Base-by-base conservation (phyloP, 2,329 filamentous ascomycete species). In the Scolecobasidium constrictum region DNA sequence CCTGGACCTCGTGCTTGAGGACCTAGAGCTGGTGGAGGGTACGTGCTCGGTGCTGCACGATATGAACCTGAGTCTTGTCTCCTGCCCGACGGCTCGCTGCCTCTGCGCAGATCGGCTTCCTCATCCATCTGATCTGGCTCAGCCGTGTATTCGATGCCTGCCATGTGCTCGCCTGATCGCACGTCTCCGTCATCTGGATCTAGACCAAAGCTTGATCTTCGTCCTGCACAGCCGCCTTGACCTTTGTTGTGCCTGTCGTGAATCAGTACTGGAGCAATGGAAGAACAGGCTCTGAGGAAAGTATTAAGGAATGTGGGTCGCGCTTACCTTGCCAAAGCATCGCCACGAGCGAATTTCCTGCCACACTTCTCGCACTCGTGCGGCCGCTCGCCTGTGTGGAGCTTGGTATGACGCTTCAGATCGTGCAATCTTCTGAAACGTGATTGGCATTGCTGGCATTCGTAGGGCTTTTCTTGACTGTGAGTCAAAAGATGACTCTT, bases 401-500 rank as follows among this genome's bases (percentile, higher is more conserved):
- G 75, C 64, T 98, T 98, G 50, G 83, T 87, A 60, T 98, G 92
- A 33, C 92, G 79, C 67, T 98, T 98, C 50, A 98, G 66, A 56
- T 98, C 92, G 58, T 98, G 92, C 40, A 96, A 71, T 49, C 92
- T 79, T 43, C 92, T 78, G 63, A 98, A 98, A 41, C 90, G 80
- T 61, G 92, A 85, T 53, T 90, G 78, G 60, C 92, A 98, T n/a
- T 85, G 86, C 48, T 86, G 81, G 58, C 92, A 98, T 20, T 92
- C 77, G 57, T 92, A 98, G 0, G 92, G 92, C 64, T 98, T 98
- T 62, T 98, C 92, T 69, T 98, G 90, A 55, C 88, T 95, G 62
- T 96, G 92, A 1, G 92, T 96, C 58, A 98, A 76, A 45, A 98
- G 74, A 65, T 98, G 92, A 52, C 87, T 95, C 66, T 96, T 98